Evolutionary conservation across 371 early-diverging fungal genomes (phyloP), one percentile per base, ranked within the genome.

Genomic region (Syncephalastrum racemosum): DNA sequence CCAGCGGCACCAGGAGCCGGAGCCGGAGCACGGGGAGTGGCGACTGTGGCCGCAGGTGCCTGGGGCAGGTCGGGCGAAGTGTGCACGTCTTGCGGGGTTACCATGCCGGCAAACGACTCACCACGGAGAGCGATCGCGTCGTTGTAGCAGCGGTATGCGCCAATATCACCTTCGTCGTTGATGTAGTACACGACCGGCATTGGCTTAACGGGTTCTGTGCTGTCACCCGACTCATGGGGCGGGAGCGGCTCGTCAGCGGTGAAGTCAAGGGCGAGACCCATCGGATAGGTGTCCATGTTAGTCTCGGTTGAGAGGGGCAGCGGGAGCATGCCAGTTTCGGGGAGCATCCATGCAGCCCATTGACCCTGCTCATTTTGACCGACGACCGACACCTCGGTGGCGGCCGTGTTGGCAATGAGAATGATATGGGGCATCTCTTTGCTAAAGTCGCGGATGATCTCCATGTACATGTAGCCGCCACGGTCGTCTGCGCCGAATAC

Each of bases 181-280:
- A 79, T 25, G 56, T 65, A 71, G n/a, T 67, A 70, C 1, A 79
- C 22, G 0, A 71, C 43, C 15, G 80, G 80, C 25, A 79, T 54
- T 8, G 80, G 75, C 8, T 66, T 46, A 5, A 76, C 67, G 7
- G 46, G 36, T 23, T 50, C 66, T 6, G 70, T 68, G 24, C 48
- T 64, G 19, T 64, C 68, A 36, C 69, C 55, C 13, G 71, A 55
- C 56, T 76, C 77, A 31, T 70, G 55, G 2, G 80, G 65, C 36
- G 77, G 73, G 12, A 79, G 25, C 14, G 48, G 50, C 51, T 79
- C 73, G 20, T 60, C 53, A 4, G 68, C 67, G 23, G 75, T 58
- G 24, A 70, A 71, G 50, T 79, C 80, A 4, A 79, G 13, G 24
- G 77, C 72, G 14, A 79, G 50, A 42, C 80, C 80, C 0, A 76